Evolutionary conservation across 495 filamentous ascomycete species (phyloP).

Genomic region (Penicillium herquei): DNA sequence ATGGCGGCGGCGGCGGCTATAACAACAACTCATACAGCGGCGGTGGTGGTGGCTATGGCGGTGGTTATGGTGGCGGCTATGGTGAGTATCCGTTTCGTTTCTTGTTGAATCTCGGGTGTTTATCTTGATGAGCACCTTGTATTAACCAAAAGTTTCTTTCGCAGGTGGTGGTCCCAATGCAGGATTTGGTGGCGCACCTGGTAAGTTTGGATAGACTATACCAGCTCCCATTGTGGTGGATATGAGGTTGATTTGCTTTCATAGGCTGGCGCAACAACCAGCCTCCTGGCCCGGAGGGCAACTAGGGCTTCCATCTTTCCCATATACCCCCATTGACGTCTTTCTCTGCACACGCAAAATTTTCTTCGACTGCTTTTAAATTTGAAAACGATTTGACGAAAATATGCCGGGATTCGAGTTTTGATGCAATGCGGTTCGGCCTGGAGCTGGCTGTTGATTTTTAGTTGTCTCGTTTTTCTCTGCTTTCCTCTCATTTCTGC

Average conservation of each 20-base stretch:
- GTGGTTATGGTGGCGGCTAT: slow-evolving; percentile 21
- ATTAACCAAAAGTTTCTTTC: neutral
- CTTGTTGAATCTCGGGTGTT: too few relatives aligned
- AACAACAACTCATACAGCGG: slow-evolving; percentile 3
- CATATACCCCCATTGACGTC: slow-evolving; percentile 16
- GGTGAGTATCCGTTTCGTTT: neutral
- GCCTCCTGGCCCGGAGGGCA: slow-evolving; percentile 22
- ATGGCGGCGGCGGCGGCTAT: slow-evolving; percentile 28
- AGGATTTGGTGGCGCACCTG: slow-evolving; percentile 35
- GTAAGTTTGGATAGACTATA: slow-evolving; percentile 22
- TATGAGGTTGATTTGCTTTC: neutral
- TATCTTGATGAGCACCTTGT: neutral
- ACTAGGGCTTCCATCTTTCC: slow-evolving; percentile 10
- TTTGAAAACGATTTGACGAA: slow-evolving; percentile 15
- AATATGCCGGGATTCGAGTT: slow-evolving; percentile 7
- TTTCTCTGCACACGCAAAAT: slow-evolving; percentile 9
- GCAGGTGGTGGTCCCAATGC: slow-evolving; percentile 31
- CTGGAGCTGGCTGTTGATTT: neutral
- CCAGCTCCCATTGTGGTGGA: neutral
- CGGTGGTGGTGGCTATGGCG: slow-evolving; percentile 19
- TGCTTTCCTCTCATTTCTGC: neutral
- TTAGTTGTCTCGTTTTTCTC: too few relatives aligned
- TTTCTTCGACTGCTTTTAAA: slow-evolving; percentile 8
- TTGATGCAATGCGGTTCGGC: slow-evolving; percentile 12
- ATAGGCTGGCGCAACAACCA: slow-evolving; percentile 36